phyloP scores from a whole-genome alignment of 139 green algal genomes.

The Chlorella sp. region DNA sequence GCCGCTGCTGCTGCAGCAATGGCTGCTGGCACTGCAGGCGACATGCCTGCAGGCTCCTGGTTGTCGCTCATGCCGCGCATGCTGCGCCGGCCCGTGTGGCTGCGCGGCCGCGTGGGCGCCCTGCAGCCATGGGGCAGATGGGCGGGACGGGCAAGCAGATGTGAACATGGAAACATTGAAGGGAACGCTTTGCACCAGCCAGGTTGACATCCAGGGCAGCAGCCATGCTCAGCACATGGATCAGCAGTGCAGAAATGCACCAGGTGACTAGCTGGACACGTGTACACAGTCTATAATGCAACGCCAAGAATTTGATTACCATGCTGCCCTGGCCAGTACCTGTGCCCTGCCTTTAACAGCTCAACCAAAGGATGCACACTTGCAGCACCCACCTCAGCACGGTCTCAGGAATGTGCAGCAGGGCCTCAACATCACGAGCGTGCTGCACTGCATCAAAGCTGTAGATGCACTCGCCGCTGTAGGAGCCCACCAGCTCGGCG shows the following conservation, averaged over 20 bases:
- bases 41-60: neutral
- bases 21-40: neutral
- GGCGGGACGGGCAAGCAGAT: too few species aligned
- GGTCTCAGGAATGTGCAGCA: conserved; percentile 33
- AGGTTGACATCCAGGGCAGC: too few species aligned
- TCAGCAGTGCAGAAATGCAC: too few species aligned
- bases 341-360: neutral
- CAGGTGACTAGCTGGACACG: too few species aligned
- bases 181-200: too few species aligned
- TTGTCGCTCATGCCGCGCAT: neutral
- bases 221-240: too few species aligned
- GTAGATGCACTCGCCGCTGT: conserved; percentile 30
- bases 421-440: conserved; percentile 12
- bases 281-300: too few species aligned
- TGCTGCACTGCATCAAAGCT: conserved; percentile 18
- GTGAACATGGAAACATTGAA: too few species aligned
- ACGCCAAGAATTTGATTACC: too few species aligned
- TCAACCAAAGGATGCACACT: neutral
- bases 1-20: neutral
- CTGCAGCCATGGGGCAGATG: conserved; percentile 3
- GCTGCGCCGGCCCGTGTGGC: conserved; percentile 30
- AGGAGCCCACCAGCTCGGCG: conserved; percentile 29
- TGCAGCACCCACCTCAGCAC: conserved; percentile 19
- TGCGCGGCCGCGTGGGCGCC: neutral
- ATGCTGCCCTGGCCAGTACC: neutral